Evolutionary conservation across 805 yeast genomes (phyloP), one percentile per base, ranked within the genome.

Genomic region (Myxozyma lipomycoides): DNA sequence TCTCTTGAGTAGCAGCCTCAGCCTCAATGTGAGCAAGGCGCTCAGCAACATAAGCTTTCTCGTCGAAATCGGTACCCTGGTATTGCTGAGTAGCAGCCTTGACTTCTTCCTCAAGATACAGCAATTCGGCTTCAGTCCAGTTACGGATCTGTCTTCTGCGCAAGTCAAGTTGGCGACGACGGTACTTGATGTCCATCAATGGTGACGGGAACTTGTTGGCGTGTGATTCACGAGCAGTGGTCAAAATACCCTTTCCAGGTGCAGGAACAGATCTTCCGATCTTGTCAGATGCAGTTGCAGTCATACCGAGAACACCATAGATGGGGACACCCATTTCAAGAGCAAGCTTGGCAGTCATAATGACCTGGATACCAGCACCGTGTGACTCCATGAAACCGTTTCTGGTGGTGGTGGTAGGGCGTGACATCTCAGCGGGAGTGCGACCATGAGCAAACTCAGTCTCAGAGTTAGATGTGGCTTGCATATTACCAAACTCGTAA

Each of bases 301-400:
- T 79, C 79, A 90, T 74, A 48, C 95, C 98, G 63, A 90, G 78
- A 57, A 93, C 82, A 73, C 96, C 98, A 65, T 95, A 87, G 64
- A 93, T 87, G 69, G 99, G 99, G 63, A 95, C 97, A 76, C 99
- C 99, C 99, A 93, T 93, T 68, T 84, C 81, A 61, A 93, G 65
- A 35, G 99, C 99, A 61, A 93, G 76, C 61, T 84, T 88, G 48
- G 97, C 98, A 61, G 82, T 79, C 99, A 93, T 93, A 59, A 93
- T 80, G 59, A 93, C 83, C 77, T 93, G 97, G 62, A 87, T 85
- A 82, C 99, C 99, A 47, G 98, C 81, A 78, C 99, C 99, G 74
- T 93, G 99, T 37, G 98, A 84, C 78, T 93, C 99, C 98, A 93
- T 93, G 78, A 93, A 93, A 63, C 99, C 99, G 63, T 84, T 78